Evolutionary conservation across 129 eudicot genomes (phyloP).

Genomic region (Smallanthus sonchifolius): DNA sequence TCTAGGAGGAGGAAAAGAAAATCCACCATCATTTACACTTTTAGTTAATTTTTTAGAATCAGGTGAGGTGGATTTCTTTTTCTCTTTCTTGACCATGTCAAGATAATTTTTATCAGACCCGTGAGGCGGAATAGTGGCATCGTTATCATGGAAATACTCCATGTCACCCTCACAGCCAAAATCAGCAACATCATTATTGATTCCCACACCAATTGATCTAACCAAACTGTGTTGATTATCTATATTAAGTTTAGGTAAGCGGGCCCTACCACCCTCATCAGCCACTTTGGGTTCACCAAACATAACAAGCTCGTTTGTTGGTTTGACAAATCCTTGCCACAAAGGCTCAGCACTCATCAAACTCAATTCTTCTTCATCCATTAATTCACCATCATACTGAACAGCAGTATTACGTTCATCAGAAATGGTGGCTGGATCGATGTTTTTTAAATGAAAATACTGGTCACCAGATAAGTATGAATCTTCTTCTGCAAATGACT

Average conservation of each 20-base stretch:
- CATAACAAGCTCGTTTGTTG: conserved; percentile 62
- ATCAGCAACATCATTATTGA: conserved; percentile 61
- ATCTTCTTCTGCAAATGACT: conserved; percentile 86
- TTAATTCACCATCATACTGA: conserved; percentile 76
- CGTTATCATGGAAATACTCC: conserved; percentile 55
- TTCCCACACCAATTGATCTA: conserved; percentile 85
- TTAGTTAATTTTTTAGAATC: conserved; percentile 41
- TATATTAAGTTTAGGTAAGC: conserved; percentile 35
- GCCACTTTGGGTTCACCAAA: conserved; percentile 48
- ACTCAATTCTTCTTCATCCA: conserved; percentile 78
- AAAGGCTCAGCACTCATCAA: conserved; percentile 83
- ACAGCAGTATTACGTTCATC: conserved; percentile 44
- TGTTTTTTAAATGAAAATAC: conserved; percentile 47
- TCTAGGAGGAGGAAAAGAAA: conserved; percentile 83
- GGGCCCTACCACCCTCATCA: conserved; percentile 53
- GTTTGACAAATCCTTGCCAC: conserved; percentile 73
- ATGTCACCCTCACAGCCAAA: conserved; percentile 71
- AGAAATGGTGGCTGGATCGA: conserved; percentile 46
- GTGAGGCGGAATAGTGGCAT: conserved; percentile 29
- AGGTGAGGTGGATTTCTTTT: conserved; percentile 30
- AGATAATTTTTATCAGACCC: conserved; percentile 32
- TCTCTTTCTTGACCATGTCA: conserved; percentile 35
- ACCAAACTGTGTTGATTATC: conserved; percentile 69
- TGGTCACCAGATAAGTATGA: conserved; percentile 84
- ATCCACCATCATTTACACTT: conserved; percentile 54